Percentiles rank a stretch among this genome's conserved stretches.
phyloP scores from a whole-genome alignment of 768 basidiomycete species.

The Inosperma sp. region DNA sequence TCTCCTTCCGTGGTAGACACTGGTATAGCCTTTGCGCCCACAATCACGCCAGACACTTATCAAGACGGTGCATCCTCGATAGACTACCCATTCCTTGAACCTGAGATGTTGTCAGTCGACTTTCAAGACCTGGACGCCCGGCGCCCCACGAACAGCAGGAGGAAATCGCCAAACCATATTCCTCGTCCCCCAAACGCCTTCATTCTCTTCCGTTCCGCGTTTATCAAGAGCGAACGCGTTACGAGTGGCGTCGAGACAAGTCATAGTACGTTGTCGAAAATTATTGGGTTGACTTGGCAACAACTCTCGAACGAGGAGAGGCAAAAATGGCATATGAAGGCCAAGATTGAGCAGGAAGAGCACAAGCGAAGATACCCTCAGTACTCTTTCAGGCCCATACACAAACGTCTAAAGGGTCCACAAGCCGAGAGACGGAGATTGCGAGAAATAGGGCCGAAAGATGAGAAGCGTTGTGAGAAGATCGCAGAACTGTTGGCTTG shows the following conservation, averaged over 20 bases:
- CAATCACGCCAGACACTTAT: constrained; percentile 55
- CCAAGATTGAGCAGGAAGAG: constrained; percentile 64
- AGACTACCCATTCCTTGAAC: constrained; percentile 32
- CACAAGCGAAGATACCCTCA: constrained; percentile 72
- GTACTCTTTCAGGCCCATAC: constrained; percentile 68
- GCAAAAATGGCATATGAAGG: constrained; percentile 69
- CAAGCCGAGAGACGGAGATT: constrained; percentile 49
- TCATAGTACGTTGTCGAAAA: constrained; percentile 78
- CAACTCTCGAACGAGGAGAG: constrained; percentile 68
- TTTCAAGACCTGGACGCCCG: constrained; percentile 30
- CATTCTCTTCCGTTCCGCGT: constrained; percentile 77
- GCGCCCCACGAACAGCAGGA: constrained; percentile 49
- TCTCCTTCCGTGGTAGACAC: constrained; percentile 25
- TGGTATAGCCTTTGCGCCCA: constrained; percentile 53
- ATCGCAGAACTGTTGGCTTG: constrained; percentile 60
- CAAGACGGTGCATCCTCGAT: constrained; percentile 42
- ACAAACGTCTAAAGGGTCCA: constrained; percentile 39
- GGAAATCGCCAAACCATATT: constrained; percentile 65
- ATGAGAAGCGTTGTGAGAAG: constrained; percentile 58
- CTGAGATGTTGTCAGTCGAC: constrained; percentile 50
- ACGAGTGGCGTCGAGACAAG: constrained; percentile 73
- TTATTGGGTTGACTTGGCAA: constrained; percentile 78
- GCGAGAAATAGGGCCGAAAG: constrained; percentile 59
- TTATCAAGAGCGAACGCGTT: constrained; percentile 73
- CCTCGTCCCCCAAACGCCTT: constrained; percentile 82